phyloP scores from a whole-genome alignment of 139 green algal species.

The Chlorella sp. region DNA sequence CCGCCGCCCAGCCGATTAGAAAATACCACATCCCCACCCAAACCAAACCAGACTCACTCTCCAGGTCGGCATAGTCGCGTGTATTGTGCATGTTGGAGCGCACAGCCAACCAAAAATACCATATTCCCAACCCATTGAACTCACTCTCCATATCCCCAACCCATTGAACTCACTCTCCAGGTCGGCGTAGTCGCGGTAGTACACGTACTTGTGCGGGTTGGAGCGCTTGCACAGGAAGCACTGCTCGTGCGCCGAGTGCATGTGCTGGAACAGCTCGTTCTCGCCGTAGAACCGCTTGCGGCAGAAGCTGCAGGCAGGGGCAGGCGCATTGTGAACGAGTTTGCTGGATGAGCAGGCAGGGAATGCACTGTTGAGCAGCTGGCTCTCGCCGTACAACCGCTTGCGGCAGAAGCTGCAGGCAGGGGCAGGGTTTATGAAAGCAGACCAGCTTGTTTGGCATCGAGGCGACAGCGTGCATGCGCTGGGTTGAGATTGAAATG shows the following conservation, averaged over 20 bases:
- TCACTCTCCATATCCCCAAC: slow-evolving; percentile 83
- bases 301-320: slow-evolving; percentile 73
- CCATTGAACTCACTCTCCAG: slow-evolving; percentile 75
- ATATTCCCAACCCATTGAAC: too few species aligned
- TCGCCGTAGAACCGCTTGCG: slow-evolving; percentile 84
- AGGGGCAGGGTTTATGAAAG: neutral
- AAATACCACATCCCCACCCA: too few species aligned
- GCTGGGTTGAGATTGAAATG: too few species aligned
- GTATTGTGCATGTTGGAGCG: too few species aligned
- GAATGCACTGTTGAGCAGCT: neutral
- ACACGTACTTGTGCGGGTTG: slow-evolving; percentile 81
- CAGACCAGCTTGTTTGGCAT: too few species aligned
- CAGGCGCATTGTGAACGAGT: neutral
- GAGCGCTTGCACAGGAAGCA: slow-evolving; percentile 87
- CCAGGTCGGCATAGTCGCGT: too few species aligned
- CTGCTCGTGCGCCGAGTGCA: slow-evolving; percentile 87
- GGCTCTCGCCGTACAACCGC: neutral
- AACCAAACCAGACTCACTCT: too few species aligned
- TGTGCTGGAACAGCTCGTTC: slow-evolving; percentile 93
- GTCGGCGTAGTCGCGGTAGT: slow-evolving; percentile 89
- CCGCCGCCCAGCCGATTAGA: too few species aligned
- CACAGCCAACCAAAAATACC: neutral
- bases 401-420: slow-evolving; percentile 76
- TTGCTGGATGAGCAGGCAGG: neutral
- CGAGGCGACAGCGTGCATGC: too few species aligned